These are phyloP conservation scores for Aspergillus brunneoviolaceus DNA, from an alignment of 2,329 filamentous ascomycete genomes.

Conservation along the genomic window DNA sequence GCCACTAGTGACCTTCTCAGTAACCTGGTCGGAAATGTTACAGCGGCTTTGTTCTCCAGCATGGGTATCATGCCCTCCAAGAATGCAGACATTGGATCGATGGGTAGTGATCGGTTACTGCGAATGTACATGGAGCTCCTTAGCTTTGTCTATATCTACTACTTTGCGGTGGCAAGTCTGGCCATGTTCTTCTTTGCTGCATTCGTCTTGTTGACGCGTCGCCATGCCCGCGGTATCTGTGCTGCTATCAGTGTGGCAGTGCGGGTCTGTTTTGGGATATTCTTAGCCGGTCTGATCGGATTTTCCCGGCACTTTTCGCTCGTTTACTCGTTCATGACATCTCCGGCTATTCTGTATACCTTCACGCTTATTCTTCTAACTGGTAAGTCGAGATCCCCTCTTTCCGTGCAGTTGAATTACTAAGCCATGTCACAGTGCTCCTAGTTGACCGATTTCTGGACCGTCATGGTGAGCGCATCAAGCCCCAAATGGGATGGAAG, in stretches of 20 bases:
- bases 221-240: conserved; percentile 24
- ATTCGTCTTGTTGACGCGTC: conserved; percentile 32
- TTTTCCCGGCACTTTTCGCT: conserved; percentile 35
- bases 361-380: conserved; percentile 33
- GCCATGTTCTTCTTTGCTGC: conserved; percentile 38
- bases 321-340: conserved; percentile 42
- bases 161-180: conserved; percentile 38
- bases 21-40: conserved; percentile 41
- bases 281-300: conserved; percentile 30
- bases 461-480: conserved; percentile 20
- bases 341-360: conserved; percentile 39
- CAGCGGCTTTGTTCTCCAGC: conserved; percentile 41
- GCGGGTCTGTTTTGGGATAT: conserved; percentile 30
- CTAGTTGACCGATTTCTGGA: conserved; percentile 39
- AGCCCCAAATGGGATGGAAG: conserved; percentile 27
- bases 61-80: conserved; percentile 39
- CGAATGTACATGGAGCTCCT: conserved; percentile 39
- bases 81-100: conserved; percentile 25
- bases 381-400: conserved; percentile 23
- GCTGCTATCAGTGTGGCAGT: conserved; percentile 27
- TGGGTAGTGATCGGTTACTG: conserved; percentile 33
- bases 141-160: conserved; percentile 43
- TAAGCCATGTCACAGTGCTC: conserved; percentile 27
- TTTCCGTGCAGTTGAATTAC: background rate
- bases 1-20: conserved; percentile 31